Evolutionary conservation across 768 basidiomycete species (phyloP).

Genomic region (Podaxis sp.): DNA sequence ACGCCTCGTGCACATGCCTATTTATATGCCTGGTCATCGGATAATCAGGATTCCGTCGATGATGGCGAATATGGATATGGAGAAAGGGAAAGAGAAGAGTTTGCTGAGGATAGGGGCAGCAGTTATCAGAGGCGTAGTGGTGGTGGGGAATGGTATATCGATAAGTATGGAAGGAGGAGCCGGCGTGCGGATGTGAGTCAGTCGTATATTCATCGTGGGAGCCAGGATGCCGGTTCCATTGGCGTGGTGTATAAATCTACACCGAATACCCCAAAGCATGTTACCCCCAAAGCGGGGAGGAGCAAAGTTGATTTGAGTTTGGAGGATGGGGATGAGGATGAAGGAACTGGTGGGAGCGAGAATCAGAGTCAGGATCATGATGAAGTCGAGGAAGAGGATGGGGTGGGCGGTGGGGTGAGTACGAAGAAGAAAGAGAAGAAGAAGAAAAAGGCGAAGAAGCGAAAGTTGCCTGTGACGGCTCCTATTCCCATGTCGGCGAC

Average conservation of each 20-base stretch:
- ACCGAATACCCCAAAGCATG: neutral
- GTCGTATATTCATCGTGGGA: conserved; percentile 24
- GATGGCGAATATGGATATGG: neutral
- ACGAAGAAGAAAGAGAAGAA: conserved; percentile 12
- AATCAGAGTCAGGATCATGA: neutral
- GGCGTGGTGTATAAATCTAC: conserved; percentile 7
- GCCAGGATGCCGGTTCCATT: neutral
- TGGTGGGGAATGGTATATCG: conserved; percentile 20
- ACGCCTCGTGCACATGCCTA: conserved; percentile 6
- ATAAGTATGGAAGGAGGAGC: conserved; percentile 19
- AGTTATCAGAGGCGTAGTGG: conserved; percentile 15
- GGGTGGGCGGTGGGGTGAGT: conserved; percentile 12
- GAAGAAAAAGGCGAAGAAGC: conserved; percentile 15
- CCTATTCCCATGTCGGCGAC: neutral
- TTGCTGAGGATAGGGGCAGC: conserved; percentile 23
- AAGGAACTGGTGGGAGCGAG: conserved; percentile 3
- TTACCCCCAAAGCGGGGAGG: neutral
- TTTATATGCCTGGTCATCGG: conserved; percentile 8
- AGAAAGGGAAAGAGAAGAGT: conserved; percentile 5
- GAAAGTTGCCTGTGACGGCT: conserved; percentile 9
- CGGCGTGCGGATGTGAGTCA: conserved; percentile 16
- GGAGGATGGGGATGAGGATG: conserved; percentile 8
- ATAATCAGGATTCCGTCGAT: conserved; percentile 3
- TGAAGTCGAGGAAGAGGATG: conserved; percentile 7
- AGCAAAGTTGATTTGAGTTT: conserved; percentile 14